phyloP scores from a whole-genome alignment of 176 grass and related monocot genomes.

The Avena eriantha region DNA sequence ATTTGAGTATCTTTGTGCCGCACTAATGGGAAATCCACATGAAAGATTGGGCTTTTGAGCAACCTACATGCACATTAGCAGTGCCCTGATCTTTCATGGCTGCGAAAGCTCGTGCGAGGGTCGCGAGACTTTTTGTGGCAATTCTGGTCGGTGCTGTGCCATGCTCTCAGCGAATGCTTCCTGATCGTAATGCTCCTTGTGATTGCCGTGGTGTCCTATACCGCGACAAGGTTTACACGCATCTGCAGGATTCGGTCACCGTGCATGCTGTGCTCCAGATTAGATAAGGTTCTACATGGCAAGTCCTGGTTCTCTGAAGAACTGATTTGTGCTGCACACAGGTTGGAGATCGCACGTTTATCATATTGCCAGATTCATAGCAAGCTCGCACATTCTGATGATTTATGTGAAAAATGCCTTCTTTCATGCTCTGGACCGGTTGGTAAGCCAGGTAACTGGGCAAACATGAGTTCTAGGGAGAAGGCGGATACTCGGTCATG shows the following conservation, averaged over 20 bases:
- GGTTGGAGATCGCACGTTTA: slow-evolving; percentile 72
- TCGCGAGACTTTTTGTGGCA: slow-evolving; percentile 40
- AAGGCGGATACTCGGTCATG: slow-evolving; percentile 13
- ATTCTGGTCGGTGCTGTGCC: slow-evolving; percentile 63
- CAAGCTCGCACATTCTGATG: slow-evolving; percentile 58
- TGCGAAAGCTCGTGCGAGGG: slow-evolving; percentile 36
- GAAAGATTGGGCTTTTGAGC: slow-evolving; percentile 14
- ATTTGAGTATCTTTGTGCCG: slow-evolving; percentile 39
- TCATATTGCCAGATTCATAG: slow-evolving; percentile 66
- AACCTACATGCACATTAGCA: slow-evolving; percentile 49
- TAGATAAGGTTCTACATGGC: slow-evolving; percentile 58
- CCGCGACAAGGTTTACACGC: slow-evolving; percentile 66
- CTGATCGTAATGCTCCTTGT: slow-evolving; percentile 78
- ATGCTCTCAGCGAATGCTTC: slow-evolving; percentile 70
- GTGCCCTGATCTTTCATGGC: slow-evolving; percentile 51
- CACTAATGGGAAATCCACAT: slow-evolving; percentile 28
- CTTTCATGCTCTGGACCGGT: slow-evolving; percentile 47
- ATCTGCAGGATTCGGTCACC: slow-evolving; percentile 69
- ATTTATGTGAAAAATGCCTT: slow-evolving; percentile 65
- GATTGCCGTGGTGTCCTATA: slow-evolving; percentile 56
- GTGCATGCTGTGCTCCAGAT: slow-evolving; percentile 74
- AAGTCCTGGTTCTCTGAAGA: slow-evolving; percentile 74
- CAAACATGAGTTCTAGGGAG: slow-evolving; percentile 39
- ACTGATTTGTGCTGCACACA: slow-evolving; percentile 74
- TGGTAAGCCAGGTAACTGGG: slow-evolving; percentile 32